Evolutionary conservation across 2,329 filamentous ascomycete species (phyloP).

Genomic region (Calonectria hawksworthii): DNA sequence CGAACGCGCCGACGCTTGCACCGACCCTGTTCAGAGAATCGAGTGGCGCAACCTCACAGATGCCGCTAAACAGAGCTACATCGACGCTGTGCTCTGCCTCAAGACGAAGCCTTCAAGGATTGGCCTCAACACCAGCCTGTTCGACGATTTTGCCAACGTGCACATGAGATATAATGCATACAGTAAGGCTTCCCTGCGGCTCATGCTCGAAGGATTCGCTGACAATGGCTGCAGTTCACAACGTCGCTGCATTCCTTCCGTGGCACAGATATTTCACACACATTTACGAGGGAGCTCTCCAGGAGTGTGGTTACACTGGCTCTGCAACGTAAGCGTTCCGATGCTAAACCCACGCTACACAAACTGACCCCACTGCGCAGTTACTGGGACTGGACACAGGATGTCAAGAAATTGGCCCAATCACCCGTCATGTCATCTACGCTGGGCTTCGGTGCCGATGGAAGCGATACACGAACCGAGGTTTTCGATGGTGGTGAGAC

Average conservation of each 20-base stretch:
- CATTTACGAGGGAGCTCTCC: not conserved
- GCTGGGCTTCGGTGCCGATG: not conserved
- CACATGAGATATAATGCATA: not conserved
- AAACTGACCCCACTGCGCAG: not conserved
- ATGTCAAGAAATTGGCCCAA: not conserved
- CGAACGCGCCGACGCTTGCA: not conserved
- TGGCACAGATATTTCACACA: conserved; percentile 5
- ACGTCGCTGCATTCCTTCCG: not conserved
- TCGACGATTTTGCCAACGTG: not conserved
- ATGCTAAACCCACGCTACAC: too few relatives aligned
- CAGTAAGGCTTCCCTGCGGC: not conserved
- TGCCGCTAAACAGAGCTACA: not conserved
- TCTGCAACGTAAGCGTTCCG: not conserved
- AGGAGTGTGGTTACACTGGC: not conserved
- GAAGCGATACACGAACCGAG: conserved; percentile 1
- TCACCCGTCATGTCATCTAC: not conserved
- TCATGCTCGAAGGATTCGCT: not conserved
- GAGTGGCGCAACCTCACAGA: not conserved
- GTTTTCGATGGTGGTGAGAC: not conserved
- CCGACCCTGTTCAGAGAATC: not conserved
- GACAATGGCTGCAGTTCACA: not conserved
- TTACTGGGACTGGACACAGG: conserved; percentile 1
- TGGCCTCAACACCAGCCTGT: not conserved
- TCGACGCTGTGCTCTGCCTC: not conserved
- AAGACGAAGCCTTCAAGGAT: conserved; percentile 5